Percentiles rank a stretch among this genome's conserved stretches.
Conservation (phyloP, 345 rosid species). For the Ceriops tagal region DNA sequence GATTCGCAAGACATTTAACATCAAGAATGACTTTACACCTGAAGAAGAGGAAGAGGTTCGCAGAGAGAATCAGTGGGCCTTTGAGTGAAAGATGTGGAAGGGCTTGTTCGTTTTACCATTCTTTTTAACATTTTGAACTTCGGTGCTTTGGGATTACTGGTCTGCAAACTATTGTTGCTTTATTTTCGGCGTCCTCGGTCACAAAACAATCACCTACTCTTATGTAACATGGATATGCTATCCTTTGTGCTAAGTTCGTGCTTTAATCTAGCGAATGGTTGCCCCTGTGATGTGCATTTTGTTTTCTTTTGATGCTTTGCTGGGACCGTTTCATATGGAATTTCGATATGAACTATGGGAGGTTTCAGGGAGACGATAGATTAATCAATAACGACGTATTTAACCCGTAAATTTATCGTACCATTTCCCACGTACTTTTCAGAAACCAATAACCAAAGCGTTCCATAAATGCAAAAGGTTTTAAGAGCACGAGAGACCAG, state of each 20-base stretch:
- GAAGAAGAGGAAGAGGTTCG: conserved; percentile 29
- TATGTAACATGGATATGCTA: background rate
- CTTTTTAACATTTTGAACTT: background rate
- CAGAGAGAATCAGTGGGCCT: conserved; percentile 31
- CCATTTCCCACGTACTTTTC: too few relatives aligned
- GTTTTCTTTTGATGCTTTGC: background rate
- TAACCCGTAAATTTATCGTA: too few relatives aligned
- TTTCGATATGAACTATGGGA: too few relatives aligned
- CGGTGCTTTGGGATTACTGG: background rate
- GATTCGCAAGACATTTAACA: conserved; percentile 19
- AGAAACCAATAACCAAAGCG: too few relatives aligned
- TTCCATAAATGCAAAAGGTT: too few relatives aligned
- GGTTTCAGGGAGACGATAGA: too few relatives aligned
- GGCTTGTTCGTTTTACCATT: background rate
- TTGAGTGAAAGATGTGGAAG: conserved; percentile 11
- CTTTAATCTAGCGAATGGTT: background rate
- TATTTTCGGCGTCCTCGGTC: background rate
- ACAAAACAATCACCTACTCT: background rate
- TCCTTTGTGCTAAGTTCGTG: background rate
- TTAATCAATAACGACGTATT: too few relatives aligned
- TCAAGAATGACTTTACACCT: conserved; percentile 23
- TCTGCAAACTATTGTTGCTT: background rate
- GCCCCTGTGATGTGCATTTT: background rate
- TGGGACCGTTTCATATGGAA: background rate
- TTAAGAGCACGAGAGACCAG: too few relatives aligned